Evolutionary conservation across 225 moss, liverwort and hornwort genomes (phyloP).

Genomic region (Straminergon stramineum): DNA sequence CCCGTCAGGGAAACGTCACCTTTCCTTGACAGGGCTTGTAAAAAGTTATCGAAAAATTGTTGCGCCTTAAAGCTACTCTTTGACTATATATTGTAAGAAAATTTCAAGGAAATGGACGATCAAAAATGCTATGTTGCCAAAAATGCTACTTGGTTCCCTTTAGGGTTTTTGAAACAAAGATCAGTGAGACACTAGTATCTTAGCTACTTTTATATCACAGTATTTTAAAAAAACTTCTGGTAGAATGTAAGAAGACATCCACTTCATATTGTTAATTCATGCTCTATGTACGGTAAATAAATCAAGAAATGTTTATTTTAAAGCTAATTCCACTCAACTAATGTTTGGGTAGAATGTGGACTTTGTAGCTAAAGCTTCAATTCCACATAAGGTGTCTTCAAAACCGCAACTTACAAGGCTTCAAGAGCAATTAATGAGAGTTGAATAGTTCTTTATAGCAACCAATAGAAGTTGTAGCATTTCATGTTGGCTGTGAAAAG

Average conservation of each 20-base stretch:
- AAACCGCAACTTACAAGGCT: neutral
- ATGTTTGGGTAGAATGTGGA: neutral
- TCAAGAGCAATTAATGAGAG: neutral
- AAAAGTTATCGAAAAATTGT: too few species aligned
- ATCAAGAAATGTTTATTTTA: accelerated
- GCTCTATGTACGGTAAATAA: accelerated
- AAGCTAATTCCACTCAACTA: neutral
- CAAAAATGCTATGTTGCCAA: too few species aligned
- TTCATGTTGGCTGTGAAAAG: too few species aligned
- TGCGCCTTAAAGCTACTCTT: too few species aligned
- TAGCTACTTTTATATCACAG: neutral
- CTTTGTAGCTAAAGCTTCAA: neutral
- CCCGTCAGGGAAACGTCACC: too few species aligned
- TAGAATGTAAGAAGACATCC: neutral
- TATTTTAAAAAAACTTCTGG: neutral
- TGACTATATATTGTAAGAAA: too few species aligned
- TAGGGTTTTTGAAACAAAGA: neutral
- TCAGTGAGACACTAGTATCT: accelerated
- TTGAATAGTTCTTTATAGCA: neutral
- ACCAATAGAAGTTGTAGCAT: neutral
- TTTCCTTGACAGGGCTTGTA: too few species aligned
- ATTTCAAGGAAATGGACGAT: too few species aligned
- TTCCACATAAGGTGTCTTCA: neutral
- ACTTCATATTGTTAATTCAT: neutral
- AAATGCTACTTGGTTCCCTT: too few species aligned